Base-by-base conservation (phyloP, 2,329 filamentous ascomycete genomes). In the Colletotrichum sp. region DNA sequence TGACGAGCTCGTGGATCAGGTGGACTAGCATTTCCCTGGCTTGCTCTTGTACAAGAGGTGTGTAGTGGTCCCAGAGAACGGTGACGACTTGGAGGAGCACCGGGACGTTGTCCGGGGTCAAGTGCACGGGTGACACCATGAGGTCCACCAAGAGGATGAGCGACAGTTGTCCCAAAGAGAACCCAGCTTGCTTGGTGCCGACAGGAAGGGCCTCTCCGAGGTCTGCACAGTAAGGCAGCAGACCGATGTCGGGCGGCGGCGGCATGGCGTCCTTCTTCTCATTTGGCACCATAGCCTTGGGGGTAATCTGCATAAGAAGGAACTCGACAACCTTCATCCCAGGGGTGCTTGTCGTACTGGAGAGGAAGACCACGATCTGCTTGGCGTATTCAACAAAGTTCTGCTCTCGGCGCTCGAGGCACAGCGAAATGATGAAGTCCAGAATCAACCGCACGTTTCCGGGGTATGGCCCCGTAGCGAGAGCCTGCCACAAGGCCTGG, bases 351-450 rank as follows among this genome's bases (percentile, higher is more conserved):
- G 88, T 89, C 1, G 90, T 98, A 78, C 95, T 97, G 0, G 97
- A 98, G 7, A 99, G 85, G 83, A 98, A 99, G 1, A 99, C 98
- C 18, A 99, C 96, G 69, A 99, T 97, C 84, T 99, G 97, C 86
- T 99, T 99, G 7, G 96, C 96, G 82, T 98, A 98, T 80, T 98
- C 95, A 71, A 99, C 96, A 84, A 98, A 99, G 80, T 98, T 99
- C 81, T 99, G 97, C 83, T 99, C 98, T 65, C 96, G 93, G 36
- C 96, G 93, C 81, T 99, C 97, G 13, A 99, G 88, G 80, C 97
- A 99, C 6, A 99, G 90, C 32, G 93, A 93, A 85, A 99, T 99
- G 84, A 99, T 97, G 82, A 99, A 99, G 83, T 99, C 96, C 1
- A 99, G 90, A 15, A 99, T 95, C 39, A 99, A 88, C 72, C 98